phyloP scores from a whole-genome alignment of 768 basidiomycete genomes.

The Kwoniella bestiolae region DNA sequence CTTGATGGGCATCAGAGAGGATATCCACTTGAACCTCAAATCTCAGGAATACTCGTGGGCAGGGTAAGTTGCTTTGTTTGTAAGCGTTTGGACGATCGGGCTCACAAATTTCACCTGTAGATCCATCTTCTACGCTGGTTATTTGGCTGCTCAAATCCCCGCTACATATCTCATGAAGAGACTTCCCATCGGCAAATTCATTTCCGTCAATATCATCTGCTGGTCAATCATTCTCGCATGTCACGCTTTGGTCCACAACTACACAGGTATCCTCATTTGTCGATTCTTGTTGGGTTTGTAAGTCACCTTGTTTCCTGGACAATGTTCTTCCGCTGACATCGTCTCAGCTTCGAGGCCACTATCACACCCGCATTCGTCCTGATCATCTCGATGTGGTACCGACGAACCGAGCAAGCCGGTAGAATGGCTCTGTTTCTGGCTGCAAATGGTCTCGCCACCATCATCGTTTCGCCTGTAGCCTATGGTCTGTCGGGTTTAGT shows the following conservation, averaged over 20 bases:
- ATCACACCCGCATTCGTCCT: constrained; percentile 28
- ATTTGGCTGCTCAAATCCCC: constrained; percentile 28
- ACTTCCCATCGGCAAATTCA: constrained; percentile 30
- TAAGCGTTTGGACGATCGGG: no score
- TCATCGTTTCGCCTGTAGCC: constrained; percentile 18
- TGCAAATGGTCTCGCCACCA: constrained; percentile 15
- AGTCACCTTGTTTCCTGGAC: neutral
- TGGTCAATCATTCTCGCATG: constrained; percentile 28
- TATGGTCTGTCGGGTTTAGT: constrained; percentile 28
- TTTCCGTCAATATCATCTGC: constrained; percentile 21
- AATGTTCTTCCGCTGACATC: neutral
- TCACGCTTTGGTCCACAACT: constrained; percentile 25
- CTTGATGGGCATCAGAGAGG: constrained; percentile 21
- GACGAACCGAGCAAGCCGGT: constrained; percentile 19
- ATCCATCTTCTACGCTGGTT: constrained; percentile 25
- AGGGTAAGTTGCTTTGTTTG: no score
- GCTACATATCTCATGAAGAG: constrained; percentile 29
- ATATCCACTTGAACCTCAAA: constrained; percentile 12
- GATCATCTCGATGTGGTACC: constrained; percentile 28
- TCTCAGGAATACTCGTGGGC: constrained; percentile 10
- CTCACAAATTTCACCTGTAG: no score
- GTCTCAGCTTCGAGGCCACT: constrained; percentile 17
- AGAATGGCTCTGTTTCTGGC: constrained; percentile 21
- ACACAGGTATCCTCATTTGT: constrained; percentile 22
- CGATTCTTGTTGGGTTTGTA: constrained; percentile 10